Base-by-base conservation (phyloP, 345 rosid species). In the Rhodomyrtus tomentosa region DNA sequence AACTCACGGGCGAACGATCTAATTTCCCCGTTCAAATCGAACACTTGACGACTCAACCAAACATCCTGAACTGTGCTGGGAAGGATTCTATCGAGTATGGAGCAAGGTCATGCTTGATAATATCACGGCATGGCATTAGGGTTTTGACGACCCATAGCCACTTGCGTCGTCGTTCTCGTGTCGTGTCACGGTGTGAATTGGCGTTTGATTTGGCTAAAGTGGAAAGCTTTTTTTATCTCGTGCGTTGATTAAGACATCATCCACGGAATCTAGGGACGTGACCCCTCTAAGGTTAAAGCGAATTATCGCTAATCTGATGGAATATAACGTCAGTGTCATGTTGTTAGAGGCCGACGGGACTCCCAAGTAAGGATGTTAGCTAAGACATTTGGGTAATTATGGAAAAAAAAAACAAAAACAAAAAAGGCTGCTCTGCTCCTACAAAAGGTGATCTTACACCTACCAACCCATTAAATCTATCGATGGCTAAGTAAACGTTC, bases 1-100 rank as follows among this genome's bases (percentile, higher is more conserved):
- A 14, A 15, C 40, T 3, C 21, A n/a, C n/a, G 20, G 1, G 9
- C 0, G 3, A 3, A 18, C 0, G 6, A 12, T 32, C 12, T 18
- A 16, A 32, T 62, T 20, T 3, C 20, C 42, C 20, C 42, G 18
- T 32, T 32, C 11, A 8, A 32, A 32, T 62, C 0, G 3, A 32
- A 16, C 3, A 1, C 13, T 68, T 68, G 76, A 36, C 24, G 4
- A 18, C 45, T 32, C 13, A 32, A 36, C 38, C 3, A 68, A 0
- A 16, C 1, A 0, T 36, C 1, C 3, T 9, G 12, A 62, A 1
- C 32, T 62, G 12, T 16, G 10, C 4, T 0, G 0, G 0, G 1
- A 62, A 62, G 3, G 22, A 29, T 29, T 16, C 0, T 16, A 1
- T 62, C 32, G 1, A 62, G 0, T 32, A 1, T 32, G 32, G 1